Evolutionary conservation across 345 rosid species (phyloP).

Genomic region (Carallia brachiata): DNA sequence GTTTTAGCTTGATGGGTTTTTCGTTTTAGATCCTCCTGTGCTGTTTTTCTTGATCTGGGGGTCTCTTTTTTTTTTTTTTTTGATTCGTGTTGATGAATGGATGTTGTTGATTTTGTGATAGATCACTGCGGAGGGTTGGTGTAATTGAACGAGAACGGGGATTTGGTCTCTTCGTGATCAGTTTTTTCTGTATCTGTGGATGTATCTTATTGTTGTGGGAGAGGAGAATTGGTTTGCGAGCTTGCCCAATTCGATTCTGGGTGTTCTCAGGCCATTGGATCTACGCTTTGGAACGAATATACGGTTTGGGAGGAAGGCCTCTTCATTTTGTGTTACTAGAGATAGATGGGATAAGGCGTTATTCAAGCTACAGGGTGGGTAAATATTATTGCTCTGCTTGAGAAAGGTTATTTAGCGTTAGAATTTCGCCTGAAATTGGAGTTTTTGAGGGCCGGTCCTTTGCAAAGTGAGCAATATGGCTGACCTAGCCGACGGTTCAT

Average conservation of each 20-base stretch:
- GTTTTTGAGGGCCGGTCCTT: conserved; percentile 48
- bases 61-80: not conserved
- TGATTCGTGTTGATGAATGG: not conserved
- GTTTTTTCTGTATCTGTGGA: conserved; percentile 44
- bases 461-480: conserved; percentile 63
- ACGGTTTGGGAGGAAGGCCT: conserved; percentile 26
- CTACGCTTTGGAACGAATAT: conserved; percentile 35
- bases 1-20: not conserved
- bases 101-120: conserved; percentile 5
- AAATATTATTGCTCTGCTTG: conserved; percentile 19
- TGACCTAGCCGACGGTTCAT: conserved; percentile 57
- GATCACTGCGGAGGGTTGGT: conserved; percentile 22
- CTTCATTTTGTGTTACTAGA: conserved; percentile 51
- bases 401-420: conserved; percentile 2
- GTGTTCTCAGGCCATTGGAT: conserved; percentile 59
- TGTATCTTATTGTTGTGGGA: conserved; percentile 53
- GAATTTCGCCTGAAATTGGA: conserved; percentile 18
- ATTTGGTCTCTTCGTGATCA: conserved; percentile 21
- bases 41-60: not conserved
- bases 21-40: not conserved
- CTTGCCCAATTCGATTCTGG: conserved; percentile 43
- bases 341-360: conserved; percentile 90
- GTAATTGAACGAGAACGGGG: conserved; percentile 11
- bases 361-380: conserved; percentile 58
- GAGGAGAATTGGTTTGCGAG: conserved; percentile 63